Evolutionary conservation across 192 early-diverging fungal genomes (phyloP).

Genomic region (Kappamyces sp.): DNA sequence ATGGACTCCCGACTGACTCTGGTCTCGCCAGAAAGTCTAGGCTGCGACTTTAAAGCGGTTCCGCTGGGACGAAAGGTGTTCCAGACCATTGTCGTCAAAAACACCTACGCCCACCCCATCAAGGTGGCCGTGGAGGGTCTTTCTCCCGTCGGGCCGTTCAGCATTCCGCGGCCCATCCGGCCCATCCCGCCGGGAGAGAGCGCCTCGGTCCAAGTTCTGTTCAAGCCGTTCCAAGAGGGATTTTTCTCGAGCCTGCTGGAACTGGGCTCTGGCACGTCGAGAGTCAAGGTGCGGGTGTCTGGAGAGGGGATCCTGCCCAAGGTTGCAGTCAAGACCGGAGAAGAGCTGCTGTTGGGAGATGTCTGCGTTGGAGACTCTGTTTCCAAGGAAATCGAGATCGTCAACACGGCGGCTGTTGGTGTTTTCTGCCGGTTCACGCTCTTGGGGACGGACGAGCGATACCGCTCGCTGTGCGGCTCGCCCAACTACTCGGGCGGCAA

Average conservation of each 20-base stretch:
- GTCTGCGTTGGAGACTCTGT: conserved; percentile 28
- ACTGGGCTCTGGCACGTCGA: background rate
- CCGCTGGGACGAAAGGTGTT: background rate
- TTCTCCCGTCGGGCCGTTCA: conserved; percentile 8
- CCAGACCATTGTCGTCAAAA: conserved; percentile 2
- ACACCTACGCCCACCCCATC: background rate
- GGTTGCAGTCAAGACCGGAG: conserved; percentile 18
- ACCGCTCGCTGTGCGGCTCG: background rate
- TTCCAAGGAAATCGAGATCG: conserved; percentile 21
- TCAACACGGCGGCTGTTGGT: conserved; percentile 17
- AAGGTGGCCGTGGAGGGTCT: conserved; percentile 6
- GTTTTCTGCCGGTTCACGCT: conserved; percentile 20
- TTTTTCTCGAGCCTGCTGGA: background rate
- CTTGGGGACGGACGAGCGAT: background rate
- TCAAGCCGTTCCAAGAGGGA: conserved; percentile 1
- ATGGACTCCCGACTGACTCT: background rate
- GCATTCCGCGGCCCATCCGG: background rate
- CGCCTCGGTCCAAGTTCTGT: background rate
- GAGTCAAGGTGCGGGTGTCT: conserved; percentile 16
- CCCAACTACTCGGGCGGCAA: background rate
- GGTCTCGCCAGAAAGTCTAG: background rate
- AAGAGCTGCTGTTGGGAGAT: conserved; percentile 24
- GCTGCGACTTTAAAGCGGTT: conserved; percentile 11
- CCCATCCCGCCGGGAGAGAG: background rate
- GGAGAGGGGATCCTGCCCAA: conserved; percentile 35